phyloP scores from a whole-genome alignment of 163 green algal genomes.

The Scenedesmus sp. region DNA sequence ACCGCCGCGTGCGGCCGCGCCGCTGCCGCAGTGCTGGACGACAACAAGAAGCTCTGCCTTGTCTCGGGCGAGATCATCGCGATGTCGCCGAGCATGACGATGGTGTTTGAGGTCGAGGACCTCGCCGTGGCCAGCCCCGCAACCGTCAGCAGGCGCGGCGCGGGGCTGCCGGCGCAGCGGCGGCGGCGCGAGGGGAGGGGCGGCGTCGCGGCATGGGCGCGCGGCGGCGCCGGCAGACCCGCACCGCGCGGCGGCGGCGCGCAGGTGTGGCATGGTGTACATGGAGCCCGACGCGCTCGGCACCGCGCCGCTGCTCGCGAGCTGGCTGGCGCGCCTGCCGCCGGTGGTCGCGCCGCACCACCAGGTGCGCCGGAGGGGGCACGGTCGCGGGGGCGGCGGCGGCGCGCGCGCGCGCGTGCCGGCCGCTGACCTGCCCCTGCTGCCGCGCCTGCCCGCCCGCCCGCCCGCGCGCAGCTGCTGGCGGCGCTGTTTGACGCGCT shows the following conservation, averaged over 20 bases:
- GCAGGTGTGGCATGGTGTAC: conserved; percentile 84
- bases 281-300: conserved; percentile 79
- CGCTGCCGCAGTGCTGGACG: conserved; percentile 69
- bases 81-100: conserved; percentile 78
- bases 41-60: conserved; percentile 91
- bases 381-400: no score
- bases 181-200: no score
- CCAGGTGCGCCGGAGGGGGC: no score
- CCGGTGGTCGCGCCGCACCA: conserved; percentile 26
- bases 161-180: no score
- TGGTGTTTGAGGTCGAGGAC: conserved; percentile 90
- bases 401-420: no score
- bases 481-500: conserved; percentile 58
- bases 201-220: no score
- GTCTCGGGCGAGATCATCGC: conserved; percentile 86
- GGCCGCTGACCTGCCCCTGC: no score
- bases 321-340: conserved; percentile 73
- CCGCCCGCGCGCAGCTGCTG: conserved; percentile 11
- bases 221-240: no score
- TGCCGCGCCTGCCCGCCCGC: no score
- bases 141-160: conserved; percentile 80
- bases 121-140: conserved; percentile 79
- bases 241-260: no score
- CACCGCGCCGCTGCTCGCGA: conserved; percentile 70
- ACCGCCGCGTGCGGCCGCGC: no score